These are phyloP conservation scores for Asterophora lycoperdoides DNA, from an alignment of 768 basidiomycete genomes.

Conservation along the genomic window DNA sequence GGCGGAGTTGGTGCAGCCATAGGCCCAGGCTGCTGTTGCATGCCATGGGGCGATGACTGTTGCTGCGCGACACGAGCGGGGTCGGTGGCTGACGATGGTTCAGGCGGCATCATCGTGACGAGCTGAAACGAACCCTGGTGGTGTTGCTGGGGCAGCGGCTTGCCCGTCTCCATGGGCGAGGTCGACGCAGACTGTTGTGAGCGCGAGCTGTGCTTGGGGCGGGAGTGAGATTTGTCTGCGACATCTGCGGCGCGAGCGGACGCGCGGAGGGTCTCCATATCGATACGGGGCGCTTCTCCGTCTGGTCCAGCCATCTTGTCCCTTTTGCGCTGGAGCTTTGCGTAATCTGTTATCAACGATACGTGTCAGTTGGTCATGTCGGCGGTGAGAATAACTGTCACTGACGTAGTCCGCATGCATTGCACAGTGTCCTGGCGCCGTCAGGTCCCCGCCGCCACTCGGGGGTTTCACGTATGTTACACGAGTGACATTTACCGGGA, in stretches of 20 bases:
- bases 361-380: not conserved
- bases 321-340: slow-evolving; percentile 76
- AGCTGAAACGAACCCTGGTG: slow-evolving; percentile 65
- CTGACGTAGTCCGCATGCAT: slow-evolving; percentile 82
- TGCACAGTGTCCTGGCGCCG: slow-evolving; percentile 79
- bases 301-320: slow-evolving; percentile 58
- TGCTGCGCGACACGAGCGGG: slow-evolving; percentile 17
- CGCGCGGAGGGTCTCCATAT: slow-evolving; percentile 72
- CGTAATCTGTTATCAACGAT: slow-evolving; percentile 55
- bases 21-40: slow-evolving; percentile 14
- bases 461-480: slow-evolving; percentile 84
- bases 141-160: slow-evolving; percentile 30
- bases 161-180: slow-evolving; percentile 28
- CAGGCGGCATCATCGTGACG: slow-evolving; percentile 31
- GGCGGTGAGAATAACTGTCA: slow-evolving; percentile 18
- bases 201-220: slow-evolving; percentile 17
- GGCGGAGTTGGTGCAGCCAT: slow-evolving; percentile 27
- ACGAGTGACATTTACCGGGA: slow-evolving; percentile 84
- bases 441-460: slow-evolving; percentile 86
- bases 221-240: slow-evolving; percentile 30
- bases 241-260: slow-evolving; percentile 59
- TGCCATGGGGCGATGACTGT: slow-evolving; percentile 15
- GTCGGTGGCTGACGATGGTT: slow-evolving; percentile 17
- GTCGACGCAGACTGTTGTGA: slow-evolving; percentile 27
- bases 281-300: slow-evolving; percentile 55